Evolutionary conservation across 2,329 filamentous ascomycete genomes (phyloP).

Genomic region (Chrysosphaeria jannelii): DNA sequence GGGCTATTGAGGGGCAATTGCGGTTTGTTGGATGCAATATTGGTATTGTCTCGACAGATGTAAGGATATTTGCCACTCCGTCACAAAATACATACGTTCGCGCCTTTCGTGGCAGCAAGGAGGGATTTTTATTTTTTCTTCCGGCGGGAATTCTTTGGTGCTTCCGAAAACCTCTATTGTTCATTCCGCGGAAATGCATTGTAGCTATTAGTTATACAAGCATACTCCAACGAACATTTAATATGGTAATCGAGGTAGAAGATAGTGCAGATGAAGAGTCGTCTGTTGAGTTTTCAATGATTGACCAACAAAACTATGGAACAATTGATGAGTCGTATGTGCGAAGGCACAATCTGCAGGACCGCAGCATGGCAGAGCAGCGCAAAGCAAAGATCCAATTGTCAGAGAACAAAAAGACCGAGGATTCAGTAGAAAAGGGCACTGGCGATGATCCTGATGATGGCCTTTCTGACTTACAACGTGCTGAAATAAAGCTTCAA

Average conservation of each 20-base stretch:
- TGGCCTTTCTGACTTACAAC: constrained; percentile 17
- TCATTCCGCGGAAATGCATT: constrained; percentile 29
- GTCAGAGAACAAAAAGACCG: constrained; percentile 24
- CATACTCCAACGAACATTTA: constrained; percentile 37
- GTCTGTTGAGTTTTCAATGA: constrained; percentile 37
- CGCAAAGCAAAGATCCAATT: constrained; percentile 31
- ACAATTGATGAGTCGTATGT: constrained; percentile 33
- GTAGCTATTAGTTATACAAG: constrained; percentile 34
- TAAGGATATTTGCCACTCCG: constrained; percentile 24
- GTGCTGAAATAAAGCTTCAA: constrained; percentile 19
- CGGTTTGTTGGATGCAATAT: no score
- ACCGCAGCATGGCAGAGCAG: constrained; percentile 37
- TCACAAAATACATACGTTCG: constrained; percentile 27
- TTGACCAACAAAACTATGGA: constrained; percentile 36
- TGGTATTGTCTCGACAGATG: constrained; percentile 20
- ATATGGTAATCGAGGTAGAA: constrained; percentile 31
- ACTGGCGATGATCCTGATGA: constrained; percentile 8
- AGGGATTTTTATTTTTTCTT: constrained; percentile 36
- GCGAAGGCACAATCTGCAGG: constrained; percentile 26
- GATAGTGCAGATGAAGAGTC: constrained; percentile 22
- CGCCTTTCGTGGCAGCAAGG: constrained; percentile 35
- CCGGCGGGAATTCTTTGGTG: constrained; percentile 36
- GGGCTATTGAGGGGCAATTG: constrained; percentile 23
- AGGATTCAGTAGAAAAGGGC: constrained; percentile 9
- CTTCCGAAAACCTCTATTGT: constrained; percentile 38